Conservation (phyloP, 2,329 filamentous ascomycete species). For the Pseudocercospora cruenta region DNA sequence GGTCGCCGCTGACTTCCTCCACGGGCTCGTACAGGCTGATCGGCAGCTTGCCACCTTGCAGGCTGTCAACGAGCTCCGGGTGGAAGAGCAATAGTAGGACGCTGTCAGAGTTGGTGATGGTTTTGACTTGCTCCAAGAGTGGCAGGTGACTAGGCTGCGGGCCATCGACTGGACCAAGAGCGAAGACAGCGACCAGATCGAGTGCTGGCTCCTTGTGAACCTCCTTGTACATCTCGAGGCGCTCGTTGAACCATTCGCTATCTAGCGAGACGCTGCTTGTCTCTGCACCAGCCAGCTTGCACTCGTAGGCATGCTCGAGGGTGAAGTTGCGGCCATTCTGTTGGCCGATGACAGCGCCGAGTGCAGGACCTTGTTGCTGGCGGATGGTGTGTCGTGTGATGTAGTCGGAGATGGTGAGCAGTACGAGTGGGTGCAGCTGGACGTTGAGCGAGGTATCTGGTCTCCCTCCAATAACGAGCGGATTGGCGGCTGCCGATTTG, state of each 20-base stretch:
- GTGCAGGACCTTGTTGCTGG: slow-evolving; percentile 72
- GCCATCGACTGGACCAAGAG: slow-evolving; percentile 71
- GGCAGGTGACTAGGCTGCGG: slow-evolving; percentile 69
- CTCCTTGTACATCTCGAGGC: slow-evolving; percentile 85
- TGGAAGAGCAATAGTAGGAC: slow-evolving; percentile 89
- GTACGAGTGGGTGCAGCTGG: slow-evolving; percentile 87
- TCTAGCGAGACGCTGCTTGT: slow-evolving; percentile 65
- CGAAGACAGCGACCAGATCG: slow-evolving; percentile 69
- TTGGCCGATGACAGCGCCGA: slow-evolving; percentile 87
- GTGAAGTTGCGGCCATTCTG: slow-evolving; percentile 90
- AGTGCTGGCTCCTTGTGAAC: slow-evolving; percentile 84
- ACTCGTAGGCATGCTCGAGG: slow-evolving; percentile 91
- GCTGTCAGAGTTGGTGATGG: slow-evolving; percentile 67
- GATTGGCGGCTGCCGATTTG: not conserved
- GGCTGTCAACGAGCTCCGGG: slow-evolving; percentile 58
- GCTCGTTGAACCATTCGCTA: slow-evolving; percentile 71
- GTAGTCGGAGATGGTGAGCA: slow-evolving; percentile 95
- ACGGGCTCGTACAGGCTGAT: slow-evolving; percentile 83
- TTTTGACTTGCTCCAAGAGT: slow-evolving; percentile 72
- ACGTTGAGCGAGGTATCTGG: slow-evolving; percentile 77
- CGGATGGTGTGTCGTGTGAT: slow-evolving; percentile 88
- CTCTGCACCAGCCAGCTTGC: slow-evolving; percentile 57
- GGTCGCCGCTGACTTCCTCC: slow-evolving; percentile 71
- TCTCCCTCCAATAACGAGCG: slow-evolving; percentile 48
- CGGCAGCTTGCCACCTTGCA: slow-evolving; percentile 78